Conservation (phyloP, 1,139 yeast genomes). For the Blastobotrys ciferrii region DNA sequence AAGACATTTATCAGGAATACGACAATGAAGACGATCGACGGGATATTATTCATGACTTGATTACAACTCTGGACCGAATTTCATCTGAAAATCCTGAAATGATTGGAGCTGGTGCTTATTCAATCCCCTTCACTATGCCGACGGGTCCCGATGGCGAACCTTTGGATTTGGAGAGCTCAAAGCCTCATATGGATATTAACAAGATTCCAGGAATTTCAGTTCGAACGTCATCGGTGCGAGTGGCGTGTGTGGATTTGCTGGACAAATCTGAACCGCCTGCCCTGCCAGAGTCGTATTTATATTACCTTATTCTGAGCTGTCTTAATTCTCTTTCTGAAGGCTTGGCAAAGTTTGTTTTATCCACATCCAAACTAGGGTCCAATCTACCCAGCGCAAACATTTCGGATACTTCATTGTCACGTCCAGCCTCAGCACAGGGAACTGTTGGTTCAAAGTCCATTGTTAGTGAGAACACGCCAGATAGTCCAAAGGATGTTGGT, state of each 20-base stretch:
- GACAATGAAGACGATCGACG: constrained; percentile 60
- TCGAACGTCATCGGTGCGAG: constrained; percentile 45
- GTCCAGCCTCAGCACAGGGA: neutral
- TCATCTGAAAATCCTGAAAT: constrained; percentile 28
- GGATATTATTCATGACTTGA: constrained; percentile 58
- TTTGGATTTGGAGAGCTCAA: constrained; percentile 1
- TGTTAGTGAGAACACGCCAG: neutral
- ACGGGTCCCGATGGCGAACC: constrained; percentile 16
- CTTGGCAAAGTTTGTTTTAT: constrained; percentile 55
- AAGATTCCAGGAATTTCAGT: constrained; percentile 27
- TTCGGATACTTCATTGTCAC: neutral
- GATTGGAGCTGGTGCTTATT: constrained; percentile 28
- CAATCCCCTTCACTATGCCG: constrained; percentile 22
- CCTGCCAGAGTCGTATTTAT: constrained; percentile 61
- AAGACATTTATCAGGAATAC: constrained; percentile 56
- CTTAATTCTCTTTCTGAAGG: constrained; percentile 65
- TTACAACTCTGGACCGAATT: constrained; percentile 43
- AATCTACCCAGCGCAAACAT: neutral
- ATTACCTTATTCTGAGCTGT: constrained; percentile 57
- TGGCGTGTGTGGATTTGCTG: constrained; percentile 65
- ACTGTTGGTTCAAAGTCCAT: neutral
- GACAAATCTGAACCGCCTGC: constrained; percentile 73
- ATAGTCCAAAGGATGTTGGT: neutral
- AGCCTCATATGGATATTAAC: constrained; percentile 16
- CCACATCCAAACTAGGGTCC: constrained; percentile 15